Evolutionary conservation across 495 filamentous ascomycete species (phyloP).

Genomic region (Xylaria sp.): DNA sequence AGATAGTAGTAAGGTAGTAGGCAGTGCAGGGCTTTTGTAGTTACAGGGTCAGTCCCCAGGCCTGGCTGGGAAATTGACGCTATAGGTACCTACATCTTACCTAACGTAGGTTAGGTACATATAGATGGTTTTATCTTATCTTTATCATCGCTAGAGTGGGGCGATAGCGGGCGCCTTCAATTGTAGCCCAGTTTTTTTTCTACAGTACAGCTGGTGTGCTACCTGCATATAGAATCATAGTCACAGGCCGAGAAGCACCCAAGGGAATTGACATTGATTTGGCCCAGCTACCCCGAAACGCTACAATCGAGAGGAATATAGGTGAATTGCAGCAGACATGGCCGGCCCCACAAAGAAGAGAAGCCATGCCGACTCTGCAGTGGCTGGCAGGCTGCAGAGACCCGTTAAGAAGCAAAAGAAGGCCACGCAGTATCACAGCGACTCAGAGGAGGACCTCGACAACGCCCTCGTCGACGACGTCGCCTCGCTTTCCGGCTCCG

Average conservation of each 20-base stretch:
- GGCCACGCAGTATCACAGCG: slow-evolving; percentile 75
- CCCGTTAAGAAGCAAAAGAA: slow-evolving; percentile 76
- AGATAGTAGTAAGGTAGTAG: too few relatives aligned
- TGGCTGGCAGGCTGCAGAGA: slow-evolving; percentile 59
- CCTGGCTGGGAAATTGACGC: too few relatives aligned
- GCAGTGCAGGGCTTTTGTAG: too few relatives aligned
- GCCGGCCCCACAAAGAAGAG: slow-evolving; percentile 24
- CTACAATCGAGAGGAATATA: not conserved
- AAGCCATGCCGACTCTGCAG: slow-evolving; percentile 53
- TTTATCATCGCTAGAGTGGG: not conserved
- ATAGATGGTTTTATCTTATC: slow-evolving; percentile 25
- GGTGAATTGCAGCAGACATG: not conserved
- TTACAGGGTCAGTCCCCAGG: not conserved
- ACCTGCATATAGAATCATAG: not conserved
- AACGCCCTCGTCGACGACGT: slow-evolving; percentile 54
- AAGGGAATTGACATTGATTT: not conserved
- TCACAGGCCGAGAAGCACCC: not conserved
- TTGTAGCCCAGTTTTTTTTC: slow-evolving; percentile 18
- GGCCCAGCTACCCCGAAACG: not conserved
- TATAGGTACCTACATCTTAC: too few relatives aligned
- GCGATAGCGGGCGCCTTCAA: slow-evolving; percentile 19
- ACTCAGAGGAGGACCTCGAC: slow-evolving; percentile 66
- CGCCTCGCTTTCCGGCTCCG: slow-evolving; percentile 46
- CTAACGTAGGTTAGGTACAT: too few relatives aligned
- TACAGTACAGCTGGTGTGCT: not conserved